Percentiles rank a stretch among this genome's conserved stretches.
These are phyloP conservation scores for Aspergillus ostianus DNA, from an alignment of 495 filamentous ascomycete genomes.

Conservation along the genomic window DNA sequence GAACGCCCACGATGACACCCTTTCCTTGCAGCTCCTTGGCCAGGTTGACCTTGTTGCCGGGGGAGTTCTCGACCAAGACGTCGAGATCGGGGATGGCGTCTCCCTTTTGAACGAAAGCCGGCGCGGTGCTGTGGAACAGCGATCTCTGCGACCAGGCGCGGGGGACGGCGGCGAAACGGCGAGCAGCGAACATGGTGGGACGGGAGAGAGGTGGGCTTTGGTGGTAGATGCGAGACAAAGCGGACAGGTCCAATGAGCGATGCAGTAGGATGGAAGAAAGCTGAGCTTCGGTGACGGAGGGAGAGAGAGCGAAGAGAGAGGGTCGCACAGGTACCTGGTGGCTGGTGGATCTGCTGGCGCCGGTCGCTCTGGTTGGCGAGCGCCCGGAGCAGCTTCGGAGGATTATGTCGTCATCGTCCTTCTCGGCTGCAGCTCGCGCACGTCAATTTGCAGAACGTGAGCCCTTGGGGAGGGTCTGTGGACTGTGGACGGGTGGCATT, in stretches of 20 bases:
- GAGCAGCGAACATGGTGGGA: conserved; percentile 41
- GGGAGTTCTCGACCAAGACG: conserved; percentile 54
- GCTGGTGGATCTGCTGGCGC: background rate
- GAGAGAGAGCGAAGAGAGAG: background rate
- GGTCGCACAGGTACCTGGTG: background rate
- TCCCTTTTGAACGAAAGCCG: conserved; percentile 56
- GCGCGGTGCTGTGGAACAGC: conserved; percentile 53
- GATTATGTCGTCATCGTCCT: background rate
- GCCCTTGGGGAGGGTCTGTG: too few species aligned
- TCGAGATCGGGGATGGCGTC: conserved; percentile 65
- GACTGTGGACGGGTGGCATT: too few species aligned
- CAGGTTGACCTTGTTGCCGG: conserved; percentile 85
- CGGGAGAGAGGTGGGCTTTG: background rate
- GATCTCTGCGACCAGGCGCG: conserved; percentile 37
- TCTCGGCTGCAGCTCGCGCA: background rate
- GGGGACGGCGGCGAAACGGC: conserved; percentile 39
- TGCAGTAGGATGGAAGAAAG: background rate
- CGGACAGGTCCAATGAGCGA: background rate
- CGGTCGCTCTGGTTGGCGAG: background rate
- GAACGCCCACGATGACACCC: conserved; percentile 84
- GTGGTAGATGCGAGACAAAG: too few species aligned
- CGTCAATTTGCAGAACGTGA: background rate
- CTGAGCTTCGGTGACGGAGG: background rate
- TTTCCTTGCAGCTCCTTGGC: conserved; percentile 69
- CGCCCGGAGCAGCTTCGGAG: background rate